These are phyloP conservation scores for Cordyceps militaris DNA, from an alignment of 2,329 filamentous ascomycete genomes.

Conservation along the genomic window DNA sequence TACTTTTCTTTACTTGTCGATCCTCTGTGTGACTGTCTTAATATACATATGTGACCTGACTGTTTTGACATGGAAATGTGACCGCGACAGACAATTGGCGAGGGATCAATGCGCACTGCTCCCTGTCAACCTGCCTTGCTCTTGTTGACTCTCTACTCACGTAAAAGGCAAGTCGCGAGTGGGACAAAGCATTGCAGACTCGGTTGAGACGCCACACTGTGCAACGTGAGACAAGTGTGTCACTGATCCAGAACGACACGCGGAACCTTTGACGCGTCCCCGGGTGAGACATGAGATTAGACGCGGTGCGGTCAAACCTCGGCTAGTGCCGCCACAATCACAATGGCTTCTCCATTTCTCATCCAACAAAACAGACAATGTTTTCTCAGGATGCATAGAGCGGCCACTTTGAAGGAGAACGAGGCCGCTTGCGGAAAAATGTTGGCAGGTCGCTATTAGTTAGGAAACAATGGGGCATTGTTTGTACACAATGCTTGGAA, in stretches of 20 bases:
- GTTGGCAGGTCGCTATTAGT: not conserved
- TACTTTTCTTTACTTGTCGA: not conserved
- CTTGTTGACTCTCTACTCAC: not conserved
- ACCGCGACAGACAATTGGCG: no score
- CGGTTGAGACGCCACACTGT: slow-evolving; percentile 11
- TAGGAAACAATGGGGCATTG: not conserved
- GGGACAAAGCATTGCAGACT: not conserved
- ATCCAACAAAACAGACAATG: no score
- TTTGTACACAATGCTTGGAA: not conserved
- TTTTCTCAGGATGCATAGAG: no score
- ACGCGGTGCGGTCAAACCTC: not conserved
- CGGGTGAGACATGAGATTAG: not conserved
- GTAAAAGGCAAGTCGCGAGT: not conserved
- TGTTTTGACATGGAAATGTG: not conserved
- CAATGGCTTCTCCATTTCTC: no score
- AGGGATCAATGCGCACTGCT: not conserved
- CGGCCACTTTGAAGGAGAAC: no score
- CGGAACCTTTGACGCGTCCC: not conserved
- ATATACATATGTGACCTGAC: not conserved
- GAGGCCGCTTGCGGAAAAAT: not conserved
- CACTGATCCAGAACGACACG: not conserved
- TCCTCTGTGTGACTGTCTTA: not conserved
- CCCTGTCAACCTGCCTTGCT: not conserved
- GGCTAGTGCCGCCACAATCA: not conserved
- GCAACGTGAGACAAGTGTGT: slow-evolving; percentile 17